phyloP scores from a whole-genome alignment of 148 eudicot genomes.

The Tetragonia tetragonoides region DNA sequence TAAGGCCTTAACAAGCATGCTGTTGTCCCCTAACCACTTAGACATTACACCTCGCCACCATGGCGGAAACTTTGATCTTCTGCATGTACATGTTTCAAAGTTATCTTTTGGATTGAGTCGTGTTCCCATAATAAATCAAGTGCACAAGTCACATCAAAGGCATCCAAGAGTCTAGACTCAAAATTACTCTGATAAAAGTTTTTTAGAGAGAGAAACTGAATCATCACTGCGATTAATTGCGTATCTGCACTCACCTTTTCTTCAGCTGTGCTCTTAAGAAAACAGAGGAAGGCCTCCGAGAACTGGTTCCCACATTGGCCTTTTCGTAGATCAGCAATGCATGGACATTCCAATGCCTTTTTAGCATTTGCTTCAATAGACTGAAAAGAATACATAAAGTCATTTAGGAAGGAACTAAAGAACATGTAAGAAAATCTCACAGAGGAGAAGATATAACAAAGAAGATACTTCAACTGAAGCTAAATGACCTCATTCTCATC shows the following conservation, averaged over 20 bases:
- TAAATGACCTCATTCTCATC: conserved; percentile 49
- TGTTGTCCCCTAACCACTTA: background rate
- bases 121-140: background rate
- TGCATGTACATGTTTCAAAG: background rate
- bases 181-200: background rate
- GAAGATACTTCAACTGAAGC: conserved; percentile 19
- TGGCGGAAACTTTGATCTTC: background rate
- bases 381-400: conserved; percentile 32
- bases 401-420: conserved; percentile 10
- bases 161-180: background rate
- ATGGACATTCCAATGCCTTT: conserved; percentile 88
- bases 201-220: background rate
- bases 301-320: conserved; percentile 86
- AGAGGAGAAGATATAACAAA: conserved; percentile 9
- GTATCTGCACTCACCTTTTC: conserved; percentile 53
- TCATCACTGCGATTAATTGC: background rate
- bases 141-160: background rate
- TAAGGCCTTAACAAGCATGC: background rate
- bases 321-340: conserved; percentile 67
- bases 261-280: conserved; percentile 81
- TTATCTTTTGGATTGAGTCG: background rate
- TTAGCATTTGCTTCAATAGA: conserved; percentile 74
- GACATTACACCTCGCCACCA: background rate
- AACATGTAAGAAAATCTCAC: conserved; percentile 3
- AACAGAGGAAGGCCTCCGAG: conserved; percentile 87